These are phyloP conservation scores for Panicum virgatum DNA, from an alignment of 202 grass and related monocot genomes.

Conservation along the genomic window DNA sequence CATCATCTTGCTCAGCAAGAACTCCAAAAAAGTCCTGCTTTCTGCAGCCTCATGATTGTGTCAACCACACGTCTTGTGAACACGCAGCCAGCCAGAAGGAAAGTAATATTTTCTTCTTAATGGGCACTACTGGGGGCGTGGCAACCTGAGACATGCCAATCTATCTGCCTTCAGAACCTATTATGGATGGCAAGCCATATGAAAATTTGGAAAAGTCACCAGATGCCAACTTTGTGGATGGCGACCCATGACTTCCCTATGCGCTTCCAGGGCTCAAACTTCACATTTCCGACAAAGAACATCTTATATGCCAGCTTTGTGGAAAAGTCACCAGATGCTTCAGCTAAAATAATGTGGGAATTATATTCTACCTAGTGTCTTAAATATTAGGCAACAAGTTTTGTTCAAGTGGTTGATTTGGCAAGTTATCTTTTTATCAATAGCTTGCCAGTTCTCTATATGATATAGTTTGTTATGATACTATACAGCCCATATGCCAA, in stretches of 20 bases:
- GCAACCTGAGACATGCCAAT: background rate
- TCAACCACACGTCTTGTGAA: background rate
- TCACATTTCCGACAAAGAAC: background rate
- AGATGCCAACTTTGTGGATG: too few relatives aligned
- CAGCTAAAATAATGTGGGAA: background rate
- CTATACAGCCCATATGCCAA: too few relatives aligned
- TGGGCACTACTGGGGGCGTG: background rate
- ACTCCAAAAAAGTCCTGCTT: background rate
- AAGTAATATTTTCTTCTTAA: background rate
- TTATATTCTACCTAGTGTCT: background rate
- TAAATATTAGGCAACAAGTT: background rate
- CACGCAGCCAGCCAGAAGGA: background rate
- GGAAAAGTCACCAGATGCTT: background rate
- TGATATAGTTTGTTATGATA: background rate
- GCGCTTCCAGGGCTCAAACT: background rate
- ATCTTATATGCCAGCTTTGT: background rate
- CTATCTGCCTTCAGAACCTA: background rate
- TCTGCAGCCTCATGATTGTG: background rate
- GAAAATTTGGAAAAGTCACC: background rate
- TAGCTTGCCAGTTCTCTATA: too few relatives aligned
- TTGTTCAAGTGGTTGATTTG: background rate
- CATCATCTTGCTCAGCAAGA: background rate
- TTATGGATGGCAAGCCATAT: background rate
- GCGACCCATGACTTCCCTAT: background rate
- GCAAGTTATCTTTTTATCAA: slow-evolving; percentile 9